phyloP scores from a whole-genome alignment of 1,284 basidiomycete genomes.

The Rhodofomes roseus region DNA sequence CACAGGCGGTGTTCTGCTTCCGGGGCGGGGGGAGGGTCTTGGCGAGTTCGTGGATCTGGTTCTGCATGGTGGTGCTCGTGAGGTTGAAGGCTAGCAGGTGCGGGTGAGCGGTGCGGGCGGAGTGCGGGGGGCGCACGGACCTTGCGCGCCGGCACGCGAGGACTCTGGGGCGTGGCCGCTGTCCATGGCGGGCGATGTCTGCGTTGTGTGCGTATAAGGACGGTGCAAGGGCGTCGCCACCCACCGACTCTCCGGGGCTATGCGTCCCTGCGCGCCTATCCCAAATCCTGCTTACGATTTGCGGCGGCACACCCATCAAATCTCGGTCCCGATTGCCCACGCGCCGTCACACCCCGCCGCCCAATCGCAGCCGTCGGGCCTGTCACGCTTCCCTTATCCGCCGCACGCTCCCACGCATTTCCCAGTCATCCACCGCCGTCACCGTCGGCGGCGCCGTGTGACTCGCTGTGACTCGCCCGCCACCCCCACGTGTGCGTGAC shows the following conservation, averaged over 20 bases:
- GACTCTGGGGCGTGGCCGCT: neutral
- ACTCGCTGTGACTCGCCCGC: neutral
- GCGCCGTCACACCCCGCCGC: neutral
- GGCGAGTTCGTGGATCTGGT: constrained; percentile 72
- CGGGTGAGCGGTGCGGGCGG: constrained; percentile 8
- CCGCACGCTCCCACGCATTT: neutral
- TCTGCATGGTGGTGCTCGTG: constrained; percentile 62
- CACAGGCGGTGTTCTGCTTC: constrained; percentile 89
- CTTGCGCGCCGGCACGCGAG: constrained; percentile 14
- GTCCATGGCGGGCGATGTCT: constrained; percentile 4
- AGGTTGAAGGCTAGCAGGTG: constrained; percentile 47
- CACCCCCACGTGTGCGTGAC: neutral
- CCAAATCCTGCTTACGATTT: constrained; percentile 10
- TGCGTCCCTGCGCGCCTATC: neutral
- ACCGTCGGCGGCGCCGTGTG: no score
- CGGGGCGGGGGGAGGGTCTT: constrained; percentile 72
- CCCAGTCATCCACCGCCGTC: neutral
- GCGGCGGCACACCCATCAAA: constrained; percentile 5
- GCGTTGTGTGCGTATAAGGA: neutral
- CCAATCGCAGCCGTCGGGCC: constrained; percentile 4
- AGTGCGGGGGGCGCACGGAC: constrained; percentile 8
- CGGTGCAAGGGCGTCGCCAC: neutral
- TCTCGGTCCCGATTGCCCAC: constrained; percentile 8
- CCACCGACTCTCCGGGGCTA: constrained; percentile 3
- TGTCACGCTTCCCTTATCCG: neutral